These are phyloP conservation scores for Trifolium subterraneum DNA, from an alignment of 306 rosid genomes.

Conservation along the genomic window DNA sequence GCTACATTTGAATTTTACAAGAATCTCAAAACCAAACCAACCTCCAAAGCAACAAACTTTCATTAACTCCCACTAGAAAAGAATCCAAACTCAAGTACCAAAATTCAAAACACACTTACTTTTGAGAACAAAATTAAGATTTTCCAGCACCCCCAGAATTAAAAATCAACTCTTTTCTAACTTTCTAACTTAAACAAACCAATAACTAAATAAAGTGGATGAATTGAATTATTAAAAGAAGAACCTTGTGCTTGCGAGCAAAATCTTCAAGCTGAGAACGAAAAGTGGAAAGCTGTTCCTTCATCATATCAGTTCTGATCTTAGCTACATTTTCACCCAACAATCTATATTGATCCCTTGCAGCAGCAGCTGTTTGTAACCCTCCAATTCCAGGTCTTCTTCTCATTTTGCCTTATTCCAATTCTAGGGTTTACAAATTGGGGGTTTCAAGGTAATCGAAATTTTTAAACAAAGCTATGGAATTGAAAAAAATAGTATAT, in stretches of 20 bases:
- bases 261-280: conserved; percentile 95
- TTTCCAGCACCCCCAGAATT: conserved; percentile 26
- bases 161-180: conserved; percentile 22
- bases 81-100: not conserved
- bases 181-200: not conserved
- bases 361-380: conserved; percentile 80
- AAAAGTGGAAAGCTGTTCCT: conserved; percentile 90
- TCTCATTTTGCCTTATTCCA: conserved; percentile 52
- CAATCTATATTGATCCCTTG: conserved; percentile 87
- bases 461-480: not conserved
- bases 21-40: conserved; percentile 16
- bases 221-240: not conserved
- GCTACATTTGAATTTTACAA: not conserved
- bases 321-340: conserved; percentile 94
- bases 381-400: conserved; percentile 97
- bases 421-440: conserved; percentile 1
- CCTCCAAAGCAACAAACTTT: not conserved
- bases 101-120: not conserved
- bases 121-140: not conserved
- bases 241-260: conserved; percentile 92
- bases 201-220: not conserved
- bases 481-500: not conserved
- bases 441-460: not conserved
- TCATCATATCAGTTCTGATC: conserved; percentile 90
- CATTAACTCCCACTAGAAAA: not conserved